phyloP scores from a whole-genome alignment of 805 yeast genomes.

The Yueomyces sinensis region DNA sequence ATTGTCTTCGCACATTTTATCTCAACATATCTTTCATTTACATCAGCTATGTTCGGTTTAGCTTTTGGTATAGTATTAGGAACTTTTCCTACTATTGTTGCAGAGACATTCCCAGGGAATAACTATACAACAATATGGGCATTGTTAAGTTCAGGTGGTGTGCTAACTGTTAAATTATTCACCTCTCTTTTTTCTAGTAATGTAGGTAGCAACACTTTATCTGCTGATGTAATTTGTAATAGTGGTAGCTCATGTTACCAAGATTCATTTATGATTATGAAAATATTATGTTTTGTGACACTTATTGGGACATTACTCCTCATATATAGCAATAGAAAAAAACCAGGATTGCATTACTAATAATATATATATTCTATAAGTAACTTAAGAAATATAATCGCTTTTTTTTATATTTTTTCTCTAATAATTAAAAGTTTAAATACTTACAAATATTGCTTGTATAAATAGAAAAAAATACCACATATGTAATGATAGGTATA shows the following conservation, averaged over 20 bases:
- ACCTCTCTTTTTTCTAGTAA: conserved; percentile 43
- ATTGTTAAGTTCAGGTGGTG: conserved; percentile 56
- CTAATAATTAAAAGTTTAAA: too few species aligned
- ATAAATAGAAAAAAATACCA: too few species aligned
- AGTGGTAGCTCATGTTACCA: conserved; percentile 36
- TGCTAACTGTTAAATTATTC: conserved; percentile 38
- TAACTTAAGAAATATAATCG: too few species aligned
- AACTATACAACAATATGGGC: conserved; percentile 73
- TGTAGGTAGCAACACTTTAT: conserved; percentile 32
- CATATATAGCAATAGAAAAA: too few species aligned
- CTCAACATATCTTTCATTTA: conserved; percentile 25
- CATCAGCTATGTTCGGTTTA: conserved; percentile 46
- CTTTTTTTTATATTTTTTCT: too few species aligned
- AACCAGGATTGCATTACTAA: too few species aligned
- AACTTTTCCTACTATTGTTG: conserved; percentile 63
- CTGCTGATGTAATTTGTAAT: conserved; percentile 30
- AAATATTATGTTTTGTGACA: too few species aligned
- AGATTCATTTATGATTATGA: conserved; percentile 21
- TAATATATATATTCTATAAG: too few species aligned
- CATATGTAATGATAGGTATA: too few species aligned
- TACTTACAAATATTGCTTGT: too few species aligned
- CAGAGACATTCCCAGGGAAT: conserved; percentile 56
- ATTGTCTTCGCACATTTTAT: background rate
- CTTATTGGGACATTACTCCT: too few species aligned
- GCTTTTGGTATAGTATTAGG: conserved; percentile 66